phyloP scores from a whole-genome alignment of 2,329 filamentous ascomycete genomes.

The Dothistroma septosporum region DNA sequence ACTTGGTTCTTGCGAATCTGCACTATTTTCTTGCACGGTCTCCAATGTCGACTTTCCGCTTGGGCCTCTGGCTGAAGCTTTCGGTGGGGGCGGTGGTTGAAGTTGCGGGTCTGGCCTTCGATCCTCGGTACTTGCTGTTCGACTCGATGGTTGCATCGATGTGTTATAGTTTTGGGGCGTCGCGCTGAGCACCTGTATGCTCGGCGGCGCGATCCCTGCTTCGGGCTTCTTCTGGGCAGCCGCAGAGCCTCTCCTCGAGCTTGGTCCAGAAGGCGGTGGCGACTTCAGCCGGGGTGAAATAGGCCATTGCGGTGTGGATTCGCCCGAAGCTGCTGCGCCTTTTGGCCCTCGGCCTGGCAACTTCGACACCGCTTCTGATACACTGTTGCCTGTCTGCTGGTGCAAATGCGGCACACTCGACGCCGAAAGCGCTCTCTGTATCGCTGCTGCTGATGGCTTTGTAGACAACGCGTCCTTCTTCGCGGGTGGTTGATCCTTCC shows the following conservation, averaged over 20 bases:
- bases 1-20: constrained; percentile 61
- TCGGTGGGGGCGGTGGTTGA: constrained; percentile 34
- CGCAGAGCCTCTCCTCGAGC: constrained; percentile 42
- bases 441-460: constrained; percentile 57
- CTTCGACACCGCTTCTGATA: constrained; percentile 59
- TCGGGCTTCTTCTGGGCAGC: constrained; percentile 36
- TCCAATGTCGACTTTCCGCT: constrained; percentile 60
- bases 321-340: constrained; percentile 52
- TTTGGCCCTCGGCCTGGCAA: constrained; percentile 55
- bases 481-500: constrained; percentile 42
- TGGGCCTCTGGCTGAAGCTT: constrained; percentile 37
- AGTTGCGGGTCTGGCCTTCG: constrained; percentile 39
- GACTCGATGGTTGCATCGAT: constrained; percentile 16
- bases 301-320: constrained; percentile 65
- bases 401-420: constrained; percentile 64
- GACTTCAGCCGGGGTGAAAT: constrained; percentile 70
- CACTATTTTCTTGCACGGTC: constrained; percentile 64
- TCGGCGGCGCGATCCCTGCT: constrained; percentile 39
- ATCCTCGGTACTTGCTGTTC: constrained; percentile 23
- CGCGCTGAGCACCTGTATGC: constrained; percentile 45
- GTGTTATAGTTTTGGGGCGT: constrained; percentile 39
- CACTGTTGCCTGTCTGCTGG: constrained; percentile 34
- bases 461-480: constrained; percentile 38
- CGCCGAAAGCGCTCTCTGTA: constrained; percentile 65
- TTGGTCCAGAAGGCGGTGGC: constrained; percentile 58